Evolutionary conservation across 2,329 filamentous ascomycete species (phyloP), one percentile per base, ranked within the genome.

Genomic region (Sarocladium strictum): DNA sequence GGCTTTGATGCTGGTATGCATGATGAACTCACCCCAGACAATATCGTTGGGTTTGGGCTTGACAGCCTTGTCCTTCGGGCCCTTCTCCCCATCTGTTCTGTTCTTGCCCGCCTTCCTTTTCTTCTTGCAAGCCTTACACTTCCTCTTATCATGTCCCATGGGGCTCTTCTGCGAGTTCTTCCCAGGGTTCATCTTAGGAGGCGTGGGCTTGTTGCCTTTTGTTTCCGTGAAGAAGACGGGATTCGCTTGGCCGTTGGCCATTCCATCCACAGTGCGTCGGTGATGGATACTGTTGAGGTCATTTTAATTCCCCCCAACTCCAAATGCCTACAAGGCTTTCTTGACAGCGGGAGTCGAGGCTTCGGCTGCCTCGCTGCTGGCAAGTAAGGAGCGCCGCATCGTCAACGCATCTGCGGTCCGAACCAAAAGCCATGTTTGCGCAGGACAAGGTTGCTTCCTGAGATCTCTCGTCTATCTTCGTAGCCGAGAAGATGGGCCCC

Each of bases 71-170:
- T 1, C 71, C 69, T 1, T 68, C 69, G 21, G 14, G 2, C 70
- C 74, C 1, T 76, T 75, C 19, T 76, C n/a, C n/a, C n/a, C n/a
- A n/a, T n/a, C n/a, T 69, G 2, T 69, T 67, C 1, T 69, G 70
- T 1, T 73, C 15, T 51, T 21, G 47, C 29, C 47, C 29, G 12
- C 26, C 43, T 49, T 49, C 23, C 29, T n/a, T 17, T 45, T 49
- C 3, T 49, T 24, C 23, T 49, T 49, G 23, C 7, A 27, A 29
- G 14, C 21, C 23, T 32, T 29, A n/a, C n/a, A n/a, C n/a, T n/a
- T n/a, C n/a, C n/a, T n/a, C n/a, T n/a, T n/a, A n/a, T n/a, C n/a
- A n/a, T n/a, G n/a, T n/a, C n/a, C n/a, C n/a, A n/a, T n/a, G 9
- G 29, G 12, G 29, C 35, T 15, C 47, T 51, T 51, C 27, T 51